Evolutionary conservation across 805 yeast genomes (phyloP).

Genomic region (Zygoascus tannicola): DNA sequence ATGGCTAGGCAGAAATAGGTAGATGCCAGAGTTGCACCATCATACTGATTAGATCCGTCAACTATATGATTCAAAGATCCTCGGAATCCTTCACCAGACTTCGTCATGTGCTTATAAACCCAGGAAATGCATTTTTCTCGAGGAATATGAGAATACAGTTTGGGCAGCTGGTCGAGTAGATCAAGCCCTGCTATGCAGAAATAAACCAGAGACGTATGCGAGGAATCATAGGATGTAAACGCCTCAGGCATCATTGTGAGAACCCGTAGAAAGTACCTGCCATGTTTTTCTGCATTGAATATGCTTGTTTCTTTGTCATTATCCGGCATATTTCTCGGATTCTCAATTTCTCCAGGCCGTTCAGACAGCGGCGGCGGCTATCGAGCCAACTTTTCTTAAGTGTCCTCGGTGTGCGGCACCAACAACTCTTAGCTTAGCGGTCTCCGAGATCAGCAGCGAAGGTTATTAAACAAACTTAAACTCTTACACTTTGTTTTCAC

Average conservation of each 20-base stretch:
- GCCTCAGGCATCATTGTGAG: slow-evolving; percentile 45
- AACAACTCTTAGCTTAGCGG: too few species aligned
- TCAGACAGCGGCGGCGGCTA: too few species aligned
- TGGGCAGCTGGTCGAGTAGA: slow-evolving; percentile 31
- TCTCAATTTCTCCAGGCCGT: too few species aligned
- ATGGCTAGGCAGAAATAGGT: slow-evolving; percentile 66
- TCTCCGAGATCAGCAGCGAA: too few species aligned
- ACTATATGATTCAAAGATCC: slow-evolving; percentile 41
- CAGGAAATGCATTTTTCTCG: slow-evolving; percentile 30
- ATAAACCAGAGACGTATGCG: slow-evolving; percentile 58
- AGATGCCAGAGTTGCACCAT: slow-evolving; percentile 58
- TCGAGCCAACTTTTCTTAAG: too few species aligned
- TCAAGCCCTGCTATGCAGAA: slow-evolving; percentile 59
- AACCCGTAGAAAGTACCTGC: slow-evolving; percentile 41
- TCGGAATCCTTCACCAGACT: slow-evolving; percentile 42
- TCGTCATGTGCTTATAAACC: slow-evolving; percentile 41
- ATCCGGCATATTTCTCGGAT: too few species aligned
- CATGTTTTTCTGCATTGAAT: slow-evolving; percentile 14
- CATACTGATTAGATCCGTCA: slow-evolving; percentile 31
- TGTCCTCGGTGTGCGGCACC: too few species aligned
- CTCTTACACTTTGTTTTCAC: too few species aligned
- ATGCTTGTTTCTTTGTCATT: too few species aligned
- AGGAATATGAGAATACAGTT: slow-evolving; percentile 20
- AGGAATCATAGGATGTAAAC: slow-evolving; percentile 57
- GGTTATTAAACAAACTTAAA: too few species aligned